Evolutionary conservation across 305 asterid species (phyloP), one percentile per base, ranked within the genome.

Genomic region (Fraxinus dipetala): DNA sequence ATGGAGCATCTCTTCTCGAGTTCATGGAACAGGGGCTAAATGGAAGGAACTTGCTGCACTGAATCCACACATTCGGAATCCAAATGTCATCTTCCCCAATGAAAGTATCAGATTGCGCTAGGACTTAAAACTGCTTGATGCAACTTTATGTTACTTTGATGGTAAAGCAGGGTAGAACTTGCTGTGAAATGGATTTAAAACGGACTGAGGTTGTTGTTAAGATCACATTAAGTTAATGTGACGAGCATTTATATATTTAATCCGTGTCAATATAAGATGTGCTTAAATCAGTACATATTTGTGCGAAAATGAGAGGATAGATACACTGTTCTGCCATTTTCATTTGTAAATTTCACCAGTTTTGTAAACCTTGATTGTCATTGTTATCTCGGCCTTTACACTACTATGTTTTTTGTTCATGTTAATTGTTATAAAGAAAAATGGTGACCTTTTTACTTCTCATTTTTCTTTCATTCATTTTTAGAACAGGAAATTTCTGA

Each of bases 1-100:
- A 76, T 96, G 99, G 99, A 93, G 98, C 86, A 86, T 96, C 76
- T 92, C 97, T 65, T 90, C 94, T 36, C 91, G 91, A 35, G 91
- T 73, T 26, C 85, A 83, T 65, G 94, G 93, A 36, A 87, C 87
- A 16, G 92, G 94, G n/a, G 80, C 83, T 8, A 91, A 85, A 81
- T 83, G 92, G 93, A 91, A 90, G 89, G 91, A 89, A 80, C 78
- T 85, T 63, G 91, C 89, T 28, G 83, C 86, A 3, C 89, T 85
- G 18, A 93, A 89, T 84, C 89, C 93, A 59, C 94, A 85, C 43
- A 86, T 87, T 45, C 85, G 90, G 63, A 88, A 90, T 83, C 91
- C 89, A 24, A 89, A 92, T 74, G 85, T 89, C 56, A 82, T 89
- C 48, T 45, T 92, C 20, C 84, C 90, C 7, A 86, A 87, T 79